Conservation (phyloP, 1,284 basidiomycete species). For the Sporisorium reilianum region DNA sequence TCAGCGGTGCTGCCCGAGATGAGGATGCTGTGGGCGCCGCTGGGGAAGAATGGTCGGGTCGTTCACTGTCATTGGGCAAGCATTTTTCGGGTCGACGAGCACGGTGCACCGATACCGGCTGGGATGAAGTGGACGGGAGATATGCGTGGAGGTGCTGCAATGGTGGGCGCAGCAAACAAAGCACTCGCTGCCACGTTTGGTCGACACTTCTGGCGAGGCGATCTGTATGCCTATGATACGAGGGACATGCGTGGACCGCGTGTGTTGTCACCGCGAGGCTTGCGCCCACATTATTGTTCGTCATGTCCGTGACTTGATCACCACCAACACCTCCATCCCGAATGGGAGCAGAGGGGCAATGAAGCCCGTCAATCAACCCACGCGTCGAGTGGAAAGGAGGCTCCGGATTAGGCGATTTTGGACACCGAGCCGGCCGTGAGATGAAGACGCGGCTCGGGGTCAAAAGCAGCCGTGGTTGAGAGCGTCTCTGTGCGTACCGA, state of each 20-base stretch:
- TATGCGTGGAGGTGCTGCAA: conserved; percentile 8
- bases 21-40: conserved; percentile 25
- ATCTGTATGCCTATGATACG: neutral
- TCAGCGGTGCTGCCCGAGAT: conserved; percentile 8
- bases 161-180: conserved; percentile 28
- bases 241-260: neutral
- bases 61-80: conserved; percentile 14
- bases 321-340: conserved; percentile 8
- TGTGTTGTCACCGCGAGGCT: conserved; percentile 4
- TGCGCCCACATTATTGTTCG: conserved; percentile 12
- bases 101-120: neutral
- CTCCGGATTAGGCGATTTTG: neutral
- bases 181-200: conserved; percentile 9
- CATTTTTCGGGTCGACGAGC: neutral
- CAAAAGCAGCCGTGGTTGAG: no score
- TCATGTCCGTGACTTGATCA: conserved; percentile 8
- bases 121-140: neutral
- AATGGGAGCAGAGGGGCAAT: conserved; percentile 3
- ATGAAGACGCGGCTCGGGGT: neutral
- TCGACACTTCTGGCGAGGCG: conserved; percentile 1
- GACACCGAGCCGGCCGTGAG: neutral
- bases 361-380: neutral
- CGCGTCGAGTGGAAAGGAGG: neutral
- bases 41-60: conserved; percentile 6
- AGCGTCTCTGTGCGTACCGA: neutral